Conservation (phyloP, 2,329 filamentous ascomycete genomes). For the Tolypocladium amazonense region DNA sequence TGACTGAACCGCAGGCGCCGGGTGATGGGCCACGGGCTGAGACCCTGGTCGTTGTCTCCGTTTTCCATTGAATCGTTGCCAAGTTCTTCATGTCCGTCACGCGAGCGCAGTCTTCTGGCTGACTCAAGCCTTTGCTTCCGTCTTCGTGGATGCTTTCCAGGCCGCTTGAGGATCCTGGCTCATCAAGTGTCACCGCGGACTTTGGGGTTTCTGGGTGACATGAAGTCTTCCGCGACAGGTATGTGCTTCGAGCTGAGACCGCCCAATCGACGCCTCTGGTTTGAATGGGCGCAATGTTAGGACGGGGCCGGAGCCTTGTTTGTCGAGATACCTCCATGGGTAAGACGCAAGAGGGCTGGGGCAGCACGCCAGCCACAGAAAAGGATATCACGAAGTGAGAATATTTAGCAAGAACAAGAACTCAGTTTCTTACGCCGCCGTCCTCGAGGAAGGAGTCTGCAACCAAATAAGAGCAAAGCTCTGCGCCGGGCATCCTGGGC, state of each 20-base stretch:
- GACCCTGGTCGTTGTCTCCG: too few relatives aligned
- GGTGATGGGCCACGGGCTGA: not conserved
- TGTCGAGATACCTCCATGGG: not conserved
- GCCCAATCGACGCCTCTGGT: not conserved
- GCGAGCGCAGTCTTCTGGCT: not conserved
- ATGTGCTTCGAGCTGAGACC: not conserved
- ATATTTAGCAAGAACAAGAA: not conserved
- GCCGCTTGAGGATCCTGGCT: not conserved
- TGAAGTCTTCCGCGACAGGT: not conserved
- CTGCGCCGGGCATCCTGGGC: too few relatives aligned
- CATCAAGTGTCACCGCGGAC: not conserved
- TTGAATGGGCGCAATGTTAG: slow-evolving; percentile 6
- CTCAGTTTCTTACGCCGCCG: not conserved
- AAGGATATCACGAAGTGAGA: not conserved
- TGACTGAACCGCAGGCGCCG: not conserved
- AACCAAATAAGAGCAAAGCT: not conserved
- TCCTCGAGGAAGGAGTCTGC: not conserved
- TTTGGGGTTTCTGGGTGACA: not conserved
- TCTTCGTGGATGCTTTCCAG: not conserved
- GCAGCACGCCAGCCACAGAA: not conserved
- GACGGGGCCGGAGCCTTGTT: not conserved
- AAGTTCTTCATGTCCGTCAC: not conserved
- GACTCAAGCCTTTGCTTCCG: not conserved
- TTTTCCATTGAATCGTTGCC: not conserved
- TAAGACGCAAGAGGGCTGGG: not conserved